Conservation (phyloP, 1,284 basidiomycete species). For the Tylopilus microsporus region DNA sequence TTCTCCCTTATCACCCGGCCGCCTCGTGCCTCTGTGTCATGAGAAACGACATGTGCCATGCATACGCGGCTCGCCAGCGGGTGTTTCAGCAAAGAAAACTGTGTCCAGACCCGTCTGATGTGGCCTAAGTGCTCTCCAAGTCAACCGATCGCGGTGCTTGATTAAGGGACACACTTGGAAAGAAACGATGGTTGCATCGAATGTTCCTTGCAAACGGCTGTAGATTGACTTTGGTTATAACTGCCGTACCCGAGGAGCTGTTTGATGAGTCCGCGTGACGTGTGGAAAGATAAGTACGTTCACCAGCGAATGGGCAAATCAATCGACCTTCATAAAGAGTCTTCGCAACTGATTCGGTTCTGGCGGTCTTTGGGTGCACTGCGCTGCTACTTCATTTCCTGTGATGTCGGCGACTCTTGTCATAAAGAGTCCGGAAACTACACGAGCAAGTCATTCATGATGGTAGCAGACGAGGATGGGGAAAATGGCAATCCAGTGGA, state of each 20-base stretch:
- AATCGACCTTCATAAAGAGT: conserved; percentile 14
- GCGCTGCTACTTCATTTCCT: conserved; percentile 20
- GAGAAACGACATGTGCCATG: conserved; percentile 10
- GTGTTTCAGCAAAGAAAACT: conserved; percentile 19
- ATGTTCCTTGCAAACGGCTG: conserved; percentile 32
- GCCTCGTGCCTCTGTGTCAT: conserved; percentile 9
- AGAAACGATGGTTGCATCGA: conserved; percentile 12
- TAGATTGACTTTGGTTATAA: conserved; percentile 32
- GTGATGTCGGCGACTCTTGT: conserved; percentile 4
- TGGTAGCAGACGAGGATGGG: not conserved
- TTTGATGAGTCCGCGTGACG: conserved; percentile 35
- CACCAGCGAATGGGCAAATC: conserved; percentile 24
- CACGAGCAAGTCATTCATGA: not conserved
- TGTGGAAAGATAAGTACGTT: conserved; percentile 36
- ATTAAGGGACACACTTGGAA: conserved; percentile 17
- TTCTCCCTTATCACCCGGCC: conserved; percentile 5
- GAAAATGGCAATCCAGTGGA: not conserved
- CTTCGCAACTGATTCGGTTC: conserved; percentile 14
- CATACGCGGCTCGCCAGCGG: not conserved
- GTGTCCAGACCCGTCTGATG: not conserved
- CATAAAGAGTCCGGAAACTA: conserved; percentile 13
- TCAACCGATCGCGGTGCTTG: conserved; percentile 9
- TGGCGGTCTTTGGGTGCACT: conserved; percentile 4
- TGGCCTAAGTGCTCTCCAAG: not conserved
- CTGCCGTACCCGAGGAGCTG: conserved; percentile 28